Percentiles rank a stretch among this genome's conserved stretches.
Conservation (phyloP, 768 basidiomycete species). For the Tulasnella sp. region DNA sequence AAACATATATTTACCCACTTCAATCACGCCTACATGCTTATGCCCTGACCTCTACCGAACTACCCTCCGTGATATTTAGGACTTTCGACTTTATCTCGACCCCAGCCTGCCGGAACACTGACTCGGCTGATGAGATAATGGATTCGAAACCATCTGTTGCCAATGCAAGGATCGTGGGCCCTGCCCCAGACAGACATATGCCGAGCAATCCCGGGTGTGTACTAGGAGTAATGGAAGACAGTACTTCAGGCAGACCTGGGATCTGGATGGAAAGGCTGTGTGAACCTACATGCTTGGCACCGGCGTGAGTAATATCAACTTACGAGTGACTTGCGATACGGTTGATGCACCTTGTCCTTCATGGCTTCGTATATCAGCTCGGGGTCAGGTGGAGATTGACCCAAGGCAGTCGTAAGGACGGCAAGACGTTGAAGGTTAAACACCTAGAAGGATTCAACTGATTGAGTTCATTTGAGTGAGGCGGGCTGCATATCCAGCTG, state of each 20-base stretch:
- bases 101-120: conserved; percentile 54
- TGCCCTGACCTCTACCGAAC: not conserved
- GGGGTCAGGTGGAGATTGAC: conserved; percentile 80
- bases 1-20: too few species aligned
- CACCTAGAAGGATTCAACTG: conserved; percentile 40
- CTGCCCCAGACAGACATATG: conserved; percentile 95
- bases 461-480: not conserved
- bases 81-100: conserved; percentile 88
- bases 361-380: conserved; percentile 98
- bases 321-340: conserved; percentile 80
- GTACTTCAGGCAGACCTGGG: conserved; percentile 88
- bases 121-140: conserved; percentile 70
- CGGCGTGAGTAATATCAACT: conserved; percentile 22
- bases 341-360: conserved; percentile 97
- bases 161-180: conserved; percentile 91
- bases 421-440: conserved; percentile 96
- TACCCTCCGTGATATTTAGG: conserved; percentile 48
- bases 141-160: conserved; percentile 73
- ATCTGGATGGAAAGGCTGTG: conserved; percentile 45
- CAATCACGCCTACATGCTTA: too few species aligned
- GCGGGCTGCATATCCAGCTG: not conserved
- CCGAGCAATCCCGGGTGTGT: conserved; percentile 92
- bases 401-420: conserved; percentile 88
- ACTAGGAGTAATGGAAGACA: conserved; percentile 70
- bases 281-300: conserved; percentile 2